phyloP scores from a whole-genome alignment of 2,329 filamentous ascomycete genomes.

The Lecanicillium sp. region DNA sequence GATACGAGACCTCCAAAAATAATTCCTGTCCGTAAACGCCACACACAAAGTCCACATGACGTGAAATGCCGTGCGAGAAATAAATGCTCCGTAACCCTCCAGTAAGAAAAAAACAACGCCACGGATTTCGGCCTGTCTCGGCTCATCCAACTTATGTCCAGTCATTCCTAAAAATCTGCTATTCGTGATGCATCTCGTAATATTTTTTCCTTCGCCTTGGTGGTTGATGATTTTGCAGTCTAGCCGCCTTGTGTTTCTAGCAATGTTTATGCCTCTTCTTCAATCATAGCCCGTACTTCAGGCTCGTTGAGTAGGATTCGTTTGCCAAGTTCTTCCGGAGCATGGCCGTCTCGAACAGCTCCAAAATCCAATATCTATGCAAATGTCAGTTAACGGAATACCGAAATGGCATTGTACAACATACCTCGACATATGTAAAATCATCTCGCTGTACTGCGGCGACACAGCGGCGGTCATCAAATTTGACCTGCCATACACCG shows the following conservation, averaged over 20 bases:
- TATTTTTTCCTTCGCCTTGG: background rate
- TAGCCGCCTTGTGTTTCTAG: background rate
- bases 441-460: conserved; percentile 90
- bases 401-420: conserved; percentile 19
- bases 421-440: conserved; percentile 91
- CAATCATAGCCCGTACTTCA: conserved; percentile 42
- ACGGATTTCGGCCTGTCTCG: no score
- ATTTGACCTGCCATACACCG: conserved; percentile 99
- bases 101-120: no score
- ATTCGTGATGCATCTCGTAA: no score
- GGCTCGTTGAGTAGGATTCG: conserved; percentile 60
- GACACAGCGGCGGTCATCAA: conserved; percentile 90
- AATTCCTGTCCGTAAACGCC: no score
- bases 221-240: background rate
- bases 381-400: conserved; percentile 22
- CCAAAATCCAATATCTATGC: conserved; percentile 91
- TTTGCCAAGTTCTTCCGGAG: conserved; percentile 66
- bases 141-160: no score
- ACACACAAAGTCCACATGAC: no score
- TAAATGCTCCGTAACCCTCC: no score
- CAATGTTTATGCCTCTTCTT: conserved; percentile 29
- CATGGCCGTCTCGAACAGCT: conserved; percentile 79
- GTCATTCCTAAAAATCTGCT: no score
- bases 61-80: no score
- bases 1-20: no score